Base-by-base conservation (phyloP, 805 yeast species). In the Saccharomycopsis capsularis region DNA sequence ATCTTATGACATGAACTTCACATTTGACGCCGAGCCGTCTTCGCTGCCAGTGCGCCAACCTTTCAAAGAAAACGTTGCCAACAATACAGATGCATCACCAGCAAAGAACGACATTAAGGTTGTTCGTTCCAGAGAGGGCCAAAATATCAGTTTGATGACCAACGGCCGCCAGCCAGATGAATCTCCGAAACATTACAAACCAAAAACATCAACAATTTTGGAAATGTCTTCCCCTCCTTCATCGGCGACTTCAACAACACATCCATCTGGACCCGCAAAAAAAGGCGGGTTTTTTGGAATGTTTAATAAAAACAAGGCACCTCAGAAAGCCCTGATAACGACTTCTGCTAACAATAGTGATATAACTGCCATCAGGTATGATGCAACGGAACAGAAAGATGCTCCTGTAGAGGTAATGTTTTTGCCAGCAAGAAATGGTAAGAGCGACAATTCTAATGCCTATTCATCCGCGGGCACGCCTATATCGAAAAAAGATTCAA, bases 341-440 rank as follows among this genome's bases (percentile, higher is more conserved):
- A 16, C 16, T 18, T 13, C 19, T 4, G 22, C 5, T 16, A 25
- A 38, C 22, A 48, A 22, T 29, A 40, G 32, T n/a, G 40, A 48
- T 27, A 39, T 50, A 16, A 42, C 40, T 2, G 53, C 47, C 1
- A 55, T 52, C 22, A 39, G 47, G 18, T 52, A 52, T 39, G 55
- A 52, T 38, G 46, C 48, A 15, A 52, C 53, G n/a, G 54, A 46
- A 22, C 46, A 46, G 35, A 42, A 52, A 27, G 51, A 42, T 35
- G 55, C 55, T 3, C 55, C 55, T 6, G 49, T 50, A 6, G 55
- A 52, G 24, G 55, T 52, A 24, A 39, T 50, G 51, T 52, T 32
- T 44, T 35, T 52, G 16, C 55, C 55, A 3, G 36, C 49, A 11
- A 40, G 46, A 40, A 36, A 40, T 18, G 27, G 36, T 16, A 22